Conservation (phyloP, 805 yeast species). For the Lachancea fermentati region DNA sequence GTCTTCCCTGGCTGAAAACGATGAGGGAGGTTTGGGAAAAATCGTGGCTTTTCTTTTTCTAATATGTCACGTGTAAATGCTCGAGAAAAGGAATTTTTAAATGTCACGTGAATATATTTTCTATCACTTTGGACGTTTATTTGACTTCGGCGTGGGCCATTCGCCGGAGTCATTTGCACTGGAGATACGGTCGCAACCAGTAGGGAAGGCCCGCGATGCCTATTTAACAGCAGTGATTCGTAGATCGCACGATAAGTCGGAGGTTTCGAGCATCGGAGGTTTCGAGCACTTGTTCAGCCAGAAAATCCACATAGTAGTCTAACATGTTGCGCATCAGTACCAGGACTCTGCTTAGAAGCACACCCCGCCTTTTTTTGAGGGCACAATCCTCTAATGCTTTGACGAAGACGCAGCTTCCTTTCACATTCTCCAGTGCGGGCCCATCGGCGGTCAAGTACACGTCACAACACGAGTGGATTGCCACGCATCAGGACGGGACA, state of each 20-base stretch:
- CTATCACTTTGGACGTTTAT: too few species aligned
- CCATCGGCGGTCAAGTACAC: slow-evolving; percentile 57
- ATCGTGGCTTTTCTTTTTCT: neutral
- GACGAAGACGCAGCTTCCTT: slow-evolving; percentile 29
- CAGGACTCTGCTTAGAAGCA: slow-evolving; percentile 12
- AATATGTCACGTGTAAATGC: too few species aligned
- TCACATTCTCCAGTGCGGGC: slow-evolving; percentile 28
- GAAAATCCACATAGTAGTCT: neutral
- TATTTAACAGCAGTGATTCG: too few species aligned
- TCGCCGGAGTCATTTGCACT: too few species aligned
- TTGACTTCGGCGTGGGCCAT: too few species aligned
- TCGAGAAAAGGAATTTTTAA: too few species aligned
- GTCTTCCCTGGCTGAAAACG: neutral
- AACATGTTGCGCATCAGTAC: neutral
- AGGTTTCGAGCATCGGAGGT: neutral
- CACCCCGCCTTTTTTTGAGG: slow-evolving; percentile 21
- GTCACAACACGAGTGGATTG: slow-evolving; percentile 92
- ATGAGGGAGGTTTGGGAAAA: neutral
- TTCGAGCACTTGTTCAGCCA: neutral
- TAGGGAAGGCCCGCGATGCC: too few species aligned
- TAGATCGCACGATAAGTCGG: too few species aligned
- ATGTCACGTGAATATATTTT: too few species aligned
- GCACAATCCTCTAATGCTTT: slow-evolving; percentile 27
- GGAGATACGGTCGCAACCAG: too few species aligned
- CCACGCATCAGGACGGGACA: slow-evolving; percentile 73